phyloP scores from a whole-genome alignment of 169 alveolate species.

The Plasmodium vivax region DNA sequence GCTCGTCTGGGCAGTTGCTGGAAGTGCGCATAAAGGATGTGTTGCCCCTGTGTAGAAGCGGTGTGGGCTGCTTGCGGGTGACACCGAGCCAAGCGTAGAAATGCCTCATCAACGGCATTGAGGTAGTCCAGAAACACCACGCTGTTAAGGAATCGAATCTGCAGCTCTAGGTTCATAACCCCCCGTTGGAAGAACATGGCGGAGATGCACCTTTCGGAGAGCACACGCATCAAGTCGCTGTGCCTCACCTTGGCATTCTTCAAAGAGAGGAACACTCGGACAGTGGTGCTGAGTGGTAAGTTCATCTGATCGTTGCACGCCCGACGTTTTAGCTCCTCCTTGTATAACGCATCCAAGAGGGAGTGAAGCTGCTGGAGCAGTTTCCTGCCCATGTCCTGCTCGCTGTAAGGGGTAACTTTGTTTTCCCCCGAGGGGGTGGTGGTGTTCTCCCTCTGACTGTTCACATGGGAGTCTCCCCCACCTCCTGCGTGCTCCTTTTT shows the following conservation, averaged over 20 bases:
- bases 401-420: neutral
- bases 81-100: neutral
- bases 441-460: neutral
- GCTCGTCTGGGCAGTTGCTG: slow-evolving; percentile 5
- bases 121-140: slow-evolving; percentile 20
- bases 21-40: slow-evolving; percentile 14
- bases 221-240: neutral
- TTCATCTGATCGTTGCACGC: neutral
- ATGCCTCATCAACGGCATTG: slow-evolving; percentile 9
- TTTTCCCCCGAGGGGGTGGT: neutral
- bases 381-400: neutral
- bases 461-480: neutral
- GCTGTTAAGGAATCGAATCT: slow-evolving; percentile 17
- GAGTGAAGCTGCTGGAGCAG: neutral
- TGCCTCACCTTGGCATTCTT: slow-evolving; percentile 4
- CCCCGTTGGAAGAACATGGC: neutral
- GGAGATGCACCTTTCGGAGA: slow-evolving; percentile 4
- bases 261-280: slow-evolving; percentile 28
- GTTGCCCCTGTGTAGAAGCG: neutral
- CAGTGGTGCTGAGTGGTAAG: slow-evolving; percentile 13
- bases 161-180: slow-evolving; percentile 12
- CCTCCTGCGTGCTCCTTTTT: neutral
- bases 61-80: neutral
- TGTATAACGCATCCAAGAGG: slow-evolving; percentile 12
- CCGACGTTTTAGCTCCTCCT: neutral